These are phyloP conservation scores for Puccinellia tenuiflora DNA, from an alignment of 176 grass and related monocot species.

Conservation along the genomic window DNA sequence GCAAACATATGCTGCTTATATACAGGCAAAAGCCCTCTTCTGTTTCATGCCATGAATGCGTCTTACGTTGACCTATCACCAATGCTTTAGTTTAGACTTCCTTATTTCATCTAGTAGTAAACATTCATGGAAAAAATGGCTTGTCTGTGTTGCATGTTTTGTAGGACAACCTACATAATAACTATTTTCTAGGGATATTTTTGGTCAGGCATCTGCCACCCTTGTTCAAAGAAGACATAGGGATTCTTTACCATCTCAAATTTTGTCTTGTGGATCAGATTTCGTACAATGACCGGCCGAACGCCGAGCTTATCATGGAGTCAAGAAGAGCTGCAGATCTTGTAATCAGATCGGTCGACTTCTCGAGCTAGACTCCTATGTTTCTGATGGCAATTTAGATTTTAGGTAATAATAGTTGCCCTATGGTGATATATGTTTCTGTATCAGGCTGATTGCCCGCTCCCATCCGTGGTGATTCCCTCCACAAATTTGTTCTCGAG, in stretches of 20 bases:
- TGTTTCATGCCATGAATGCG: no score
- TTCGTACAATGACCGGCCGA: conserved; percentile 75
- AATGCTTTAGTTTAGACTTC: no score
- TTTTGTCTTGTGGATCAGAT: conserved; percentile 50
- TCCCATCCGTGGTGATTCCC: neutral
- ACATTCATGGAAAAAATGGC: no score
- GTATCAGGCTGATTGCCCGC: neutral
- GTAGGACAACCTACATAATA: neutral
- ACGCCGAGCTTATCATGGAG: conserved; percentile 78
- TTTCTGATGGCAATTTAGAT: conserved; percentile 6
- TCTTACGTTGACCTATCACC: no score
- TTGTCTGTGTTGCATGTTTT: no score
- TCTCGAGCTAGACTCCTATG: conserved; percentile 18
- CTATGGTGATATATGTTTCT: neutral
- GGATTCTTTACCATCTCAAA: neutral
- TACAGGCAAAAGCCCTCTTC: no score
- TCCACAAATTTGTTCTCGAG: neutral
- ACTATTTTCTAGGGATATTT: neutral
- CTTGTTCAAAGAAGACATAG: neutral
- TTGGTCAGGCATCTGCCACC: neutral
- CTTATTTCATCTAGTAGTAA: no score
- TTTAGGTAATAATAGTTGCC: neutral
- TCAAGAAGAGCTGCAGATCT: conserved; percentile 74
- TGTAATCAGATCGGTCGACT: conserved; percentile 68
- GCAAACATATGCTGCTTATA: no score